Base-by-base conservation (phyloP, 2,329 filamentous ascomycete species). In the Penicillium brasilianum region DNA sequence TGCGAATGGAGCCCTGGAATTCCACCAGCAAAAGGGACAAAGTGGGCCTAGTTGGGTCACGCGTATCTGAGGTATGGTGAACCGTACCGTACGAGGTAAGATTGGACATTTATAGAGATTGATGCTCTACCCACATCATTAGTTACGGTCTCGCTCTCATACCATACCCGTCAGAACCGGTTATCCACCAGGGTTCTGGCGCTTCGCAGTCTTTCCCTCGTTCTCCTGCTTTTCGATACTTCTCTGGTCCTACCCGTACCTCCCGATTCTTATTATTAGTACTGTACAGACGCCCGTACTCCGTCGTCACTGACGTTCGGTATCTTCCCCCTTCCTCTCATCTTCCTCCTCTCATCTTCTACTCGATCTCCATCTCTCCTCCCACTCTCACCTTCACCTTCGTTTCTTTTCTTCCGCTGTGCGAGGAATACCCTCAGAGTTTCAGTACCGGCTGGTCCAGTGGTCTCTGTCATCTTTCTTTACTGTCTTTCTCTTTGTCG, bases 401-500 rank as follows among this genome's bases (percentile, higher is more conserved):
- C 67, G 65, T 71, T 67, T 68, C 70, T 70, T 66, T 41, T 63
- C 64, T 72, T 73, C 74, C 75, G 73, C 74, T 74, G 73, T 72
- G 71, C 72, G 74, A 72, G 68, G 64, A 69, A 57, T 49, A 56
- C 63, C 66, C 60, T 58, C 67, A 72, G 70, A 73, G 72, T 67
- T 28, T 66, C 68, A 11, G 69, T 68, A 70, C 66, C 68, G 74
- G 75, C 74, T 74, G 74, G 75, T 69, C 75, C 72, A 72, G 70
- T 74, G 69, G 64, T 69, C 67, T 69, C 64, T 65, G 48, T 61
- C 61, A 39, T 61, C 67, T 72, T 66, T 76, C 67, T 74, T 71
- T 69, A 64, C 59, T 66, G 61, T 70, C 65, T 62, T 70, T 69
- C 62, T 65, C 66, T 70, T 71, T 70, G 62, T 71, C 59, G 54